Evolutionary conservation across 371 early-diverging fungal species (phyloP), one percentile per base, ranked within the genome.

Genomic region (Rhizopus arrhizus): DNA sequence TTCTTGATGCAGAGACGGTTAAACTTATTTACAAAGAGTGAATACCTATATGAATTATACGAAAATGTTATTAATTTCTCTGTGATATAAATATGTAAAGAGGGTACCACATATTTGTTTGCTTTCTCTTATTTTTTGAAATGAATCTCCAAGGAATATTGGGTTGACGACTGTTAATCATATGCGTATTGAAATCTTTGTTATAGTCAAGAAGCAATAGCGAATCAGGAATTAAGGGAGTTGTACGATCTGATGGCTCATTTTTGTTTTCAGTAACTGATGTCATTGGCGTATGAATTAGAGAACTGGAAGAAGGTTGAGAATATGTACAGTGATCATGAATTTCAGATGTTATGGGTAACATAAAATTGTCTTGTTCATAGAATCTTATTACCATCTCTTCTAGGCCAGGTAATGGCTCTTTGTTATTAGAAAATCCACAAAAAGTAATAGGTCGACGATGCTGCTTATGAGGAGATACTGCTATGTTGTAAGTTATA

Each of bases 361-460:
- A 40, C 12, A 12, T 40, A 22, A 52, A 22, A 46, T 61, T 66
- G 42, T 75, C 70, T 42, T 56, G 48, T 13, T 65, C 64, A 32
- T 68, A 55, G 29, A 74, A 66, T 51, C 72, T 74, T 11, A 58
- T 32, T 55, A 74, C 68, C 67, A 77, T 73, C 0, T 70, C 72
- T 45, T 74, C 69, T 15, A 77, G 43, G 33, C 78, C 75, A 12
- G 69, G 64, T 28, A 77, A 60, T 32, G 69, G 61, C 38, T 63
- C 73, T 47, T 66, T 75, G 45, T 52, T 51, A n/a, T 70, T 58
- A 10, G 68, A 61, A 6, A 72, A 70, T 4, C 69, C 70, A 53
- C 80, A 79, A 16, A 79, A 74, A 0, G 76, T 79, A 16, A 71
- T 71, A 38, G 80, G 80, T 31, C 80, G 70, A 34, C 78, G 66